Conservation (phyloP, 225 moss, liverwort and hornwort species). For the Antitrichia curtipendula region DNA sequence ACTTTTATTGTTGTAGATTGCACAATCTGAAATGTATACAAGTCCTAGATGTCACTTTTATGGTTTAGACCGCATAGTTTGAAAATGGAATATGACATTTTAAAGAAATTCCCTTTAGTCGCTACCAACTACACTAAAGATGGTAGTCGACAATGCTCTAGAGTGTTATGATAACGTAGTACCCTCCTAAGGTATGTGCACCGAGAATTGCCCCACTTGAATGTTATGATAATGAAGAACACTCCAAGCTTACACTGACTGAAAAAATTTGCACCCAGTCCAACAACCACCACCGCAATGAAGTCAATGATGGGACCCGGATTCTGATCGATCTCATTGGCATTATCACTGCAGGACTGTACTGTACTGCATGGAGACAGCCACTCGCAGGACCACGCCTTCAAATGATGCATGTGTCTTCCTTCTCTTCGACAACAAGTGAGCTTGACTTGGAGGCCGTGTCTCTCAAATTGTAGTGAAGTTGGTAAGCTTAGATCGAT, state of each 20-base stretch:
- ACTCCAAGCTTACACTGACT: neutral
- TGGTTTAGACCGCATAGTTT: too few species aligned
- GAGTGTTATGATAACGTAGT: neutral
- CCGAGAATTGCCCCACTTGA: neutral
- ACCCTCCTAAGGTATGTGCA: neutral
- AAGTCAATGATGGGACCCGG: neutral
- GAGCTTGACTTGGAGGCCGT: neutral
- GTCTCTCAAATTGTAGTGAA: neutral
- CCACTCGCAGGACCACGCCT: neutral
- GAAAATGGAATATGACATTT: too few species aligned
- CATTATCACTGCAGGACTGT: neutral
- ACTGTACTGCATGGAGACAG: neutral
- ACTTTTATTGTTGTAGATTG: too few species aligned
- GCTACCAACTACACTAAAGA: neutral
- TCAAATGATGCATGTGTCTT: neutral
- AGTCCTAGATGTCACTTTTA: too few species aligned
- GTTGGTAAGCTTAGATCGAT: neutral
- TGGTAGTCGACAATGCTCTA: neutral
- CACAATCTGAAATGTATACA: too few species aligned
- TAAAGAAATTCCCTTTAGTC: too few species aligned
- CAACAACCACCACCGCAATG: neutral
- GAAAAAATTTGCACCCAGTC: neutral
- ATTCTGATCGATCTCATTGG: neutral
- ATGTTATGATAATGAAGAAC: neutral
- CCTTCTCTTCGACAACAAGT: neutral